A percentile compares a stretch with the other conserved stretches of the same genome.
These are phyloP conservation scores for Dothideomycetidae sp. DNA, from an alignment of 2,329 filamentous ascomycete genomes.

Conservation along the genomic window DNA sequence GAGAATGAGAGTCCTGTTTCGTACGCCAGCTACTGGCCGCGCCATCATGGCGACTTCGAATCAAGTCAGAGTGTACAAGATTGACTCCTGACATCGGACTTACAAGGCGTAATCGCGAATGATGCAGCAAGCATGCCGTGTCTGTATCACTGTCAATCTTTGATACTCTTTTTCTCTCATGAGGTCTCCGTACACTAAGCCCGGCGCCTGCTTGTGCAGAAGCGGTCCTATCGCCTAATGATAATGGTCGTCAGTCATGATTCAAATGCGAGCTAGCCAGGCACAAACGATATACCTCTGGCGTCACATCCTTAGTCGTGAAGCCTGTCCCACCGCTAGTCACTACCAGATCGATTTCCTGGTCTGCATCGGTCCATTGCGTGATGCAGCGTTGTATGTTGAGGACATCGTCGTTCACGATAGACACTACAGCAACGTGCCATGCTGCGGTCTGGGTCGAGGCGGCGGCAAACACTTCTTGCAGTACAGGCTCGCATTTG, in stretches of 20 bases:
- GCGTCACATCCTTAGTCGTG: constrained; percentile 68
- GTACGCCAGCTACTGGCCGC: constrained; percentile 75
- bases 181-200: constrained; percentile 51
- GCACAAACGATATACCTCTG: constrained; percentile 48
- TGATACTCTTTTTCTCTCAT: not conserved
- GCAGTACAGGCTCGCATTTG: constrained; percentile 51
- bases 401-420: constrained; percentile 62
- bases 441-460: constrained; percentile 48
- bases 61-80: no score
- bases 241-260: not conserved
- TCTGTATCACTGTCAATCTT: constrained; percentile 22
- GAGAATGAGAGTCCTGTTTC: constrained; percentile 67
- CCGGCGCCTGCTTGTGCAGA: constrained; percentile 73
- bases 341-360: constrained; percentile 59
- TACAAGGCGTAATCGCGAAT: constrained; percentile 76
- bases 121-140: constrained; percentile 88
- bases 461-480: constrained; percentile 43
- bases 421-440: constrained; percentile 52
- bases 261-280: constrained; percentile 6
- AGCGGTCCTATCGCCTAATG: constrained; percentile 59
- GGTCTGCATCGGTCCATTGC: constrained; percentile 54
- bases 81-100: no score
- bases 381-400: constrained; percentile 63
- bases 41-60: constrained; percentile 88
- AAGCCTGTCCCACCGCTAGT: constrained; percentile 93